A percentile compares a stretch with the other conserved stretches of the same genome.
These are phyloP conservation scores for Diversispora eburnea DNA, from an alignment of 192 early-diverging fungal species.

Conservation along the genomic window DNA sequence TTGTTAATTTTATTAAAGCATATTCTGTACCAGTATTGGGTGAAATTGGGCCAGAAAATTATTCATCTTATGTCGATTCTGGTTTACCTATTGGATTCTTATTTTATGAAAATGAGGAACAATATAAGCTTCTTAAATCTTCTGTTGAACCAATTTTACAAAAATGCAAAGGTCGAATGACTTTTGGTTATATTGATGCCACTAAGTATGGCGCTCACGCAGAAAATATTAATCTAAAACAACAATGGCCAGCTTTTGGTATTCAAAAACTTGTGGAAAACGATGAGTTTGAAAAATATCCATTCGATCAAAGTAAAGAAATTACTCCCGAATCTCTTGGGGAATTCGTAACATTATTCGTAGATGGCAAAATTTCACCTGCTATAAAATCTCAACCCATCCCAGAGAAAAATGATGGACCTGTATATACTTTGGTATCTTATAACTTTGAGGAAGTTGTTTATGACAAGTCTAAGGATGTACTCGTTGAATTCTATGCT, in stretches of 20 bases:
- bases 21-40: slow-evolving; percentile 85
- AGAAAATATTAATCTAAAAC: slow-evolving; percentile 83
- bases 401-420: slow-evolving; percentile 81
- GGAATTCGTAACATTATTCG: slow-evolving; percentile 62
- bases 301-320: slow-evolving; percentile 69
- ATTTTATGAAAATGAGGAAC: slow-evolving; percentile 71
- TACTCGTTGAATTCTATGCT: slow-evolving; percentile 62
- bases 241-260: slow-evolving; percentile 89
- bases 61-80: slow-evolving; percentile 76
- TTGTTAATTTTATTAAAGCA: slow-evolving; percentile 71
- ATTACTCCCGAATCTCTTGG: slow-evolving; percentile 58
- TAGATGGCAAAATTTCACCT: slow-evolving; percentile 66
- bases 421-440: slow-evolving; percentile 89
- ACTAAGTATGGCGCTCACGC: slow-evolving; percentile 83
- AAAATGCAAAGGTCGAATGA: slow-evolving; percentile 82
- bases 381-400: slow-evolving; percentile 78
- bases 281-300: slow-evolving; percentile 72
- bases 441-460: slow-evolving; percentile 80
- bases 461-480: slow-evolving; percentile 59
- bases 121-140: slow-evolving; percentile 52
- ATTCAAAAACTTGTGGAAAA: slow-evolving; percentile 65
- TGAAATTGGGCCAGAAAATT: slow-evolving; percentile 89
- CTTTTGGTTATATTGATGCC: slow-evolving; percentile 91
- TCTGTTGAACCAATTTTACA: slow-evolving; percentile 73
- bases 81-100: slow-evolving; percentile 89